Conservation (phyloP, 1,284 basidiomycete species). For the Heterobasidion parviporum region DNA sequence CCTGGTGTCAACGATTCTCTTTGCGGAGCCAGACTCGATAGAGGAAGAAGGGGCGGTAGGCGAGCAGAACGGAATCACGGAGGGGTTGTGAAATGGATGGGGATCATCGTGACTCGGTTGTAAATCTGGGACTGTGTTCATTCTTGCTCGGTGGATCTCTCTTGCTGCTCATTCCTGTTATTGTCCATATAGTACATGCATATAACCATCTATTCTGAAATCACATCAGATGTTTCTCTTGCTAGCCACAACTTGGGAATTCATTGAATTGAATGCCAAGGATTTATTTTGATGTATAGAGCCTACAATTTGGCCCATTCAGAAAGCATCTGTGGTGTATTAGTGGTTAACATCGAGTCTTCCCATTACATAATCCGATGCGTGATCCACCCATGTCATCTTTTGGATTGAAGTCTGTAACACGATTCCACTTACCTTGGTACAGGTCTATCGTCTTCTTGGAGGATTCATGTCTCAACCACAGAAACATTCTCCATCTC, state of each 20-base stretch:
- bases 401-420: too few relatives aligned
- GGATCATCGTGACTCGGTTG: too few relatives aligned
- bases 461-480: too few relatives aligned
- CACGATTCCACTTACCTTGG: too few relatives aligned
- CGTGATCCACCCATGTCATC: too few relatives aligned
- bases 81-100: neutral
- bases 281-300: neutral
- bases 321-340: neutral
- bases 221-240: neutral
- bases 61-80: neutral
- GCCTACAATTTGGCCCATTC: too few relatives aligned
- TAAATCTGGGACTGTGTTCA: neutral
- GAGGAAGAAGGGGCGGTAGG: neutral
- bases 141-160: neutral
- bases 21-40: neutral
- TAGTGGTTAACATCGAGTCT: neutral
- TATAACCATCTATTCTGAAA: neutral
- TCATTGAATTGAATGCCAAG: too few relatives aligned
- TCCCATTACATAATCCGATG: too few relatives aligned
- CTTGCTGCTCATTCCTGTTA: neutral
- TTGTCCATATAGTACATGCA: neutral
- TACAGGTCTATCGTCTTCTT: too few relatives aligned
- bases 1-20: neutral
- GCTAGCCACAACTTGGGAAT: too few relatives aligned
- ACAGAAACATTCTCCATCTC: too few relatives aligned